Base-by-base conservation (phyloP, 768 basidiomycete species). In the Chalciporus piperatus region DNA sequence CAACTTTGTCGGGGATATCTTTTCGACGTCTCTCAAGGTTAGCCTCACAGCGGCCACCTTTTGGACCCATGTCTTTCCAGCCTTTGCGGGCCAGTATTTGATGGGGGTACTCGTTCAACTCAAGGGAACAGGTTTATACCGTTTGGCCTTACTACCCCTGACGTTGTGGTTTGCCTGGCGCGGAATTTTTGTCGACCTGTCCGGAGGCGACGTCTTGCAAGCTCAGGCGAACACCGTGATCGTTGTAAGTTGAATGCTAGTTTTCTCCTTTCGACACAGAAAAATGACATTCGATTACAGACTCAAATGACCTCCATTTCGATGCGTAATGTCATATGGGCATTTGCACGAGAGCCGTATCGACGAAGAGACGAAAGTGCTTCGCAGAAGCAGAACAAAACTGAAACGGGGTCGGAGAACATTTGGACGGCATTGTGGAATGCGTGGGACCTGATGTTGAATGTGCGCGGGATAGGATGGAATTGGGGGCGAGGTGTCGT, bases 41-140 rank as follows among this genome's bases (percentile, higher is more conserved):
- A 28, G 8, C 38, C 51, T 61, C 27, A 57, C 59, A 6, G 44
- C n/a, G 6, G 6, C 49, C 61, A 14, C 72, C 71, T 59, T 57
- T 66, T 30, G 59, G 3, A 64, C 64, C 13, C 68, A 74, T 49
- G 51, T 82, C 39, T 51, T 77, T 8, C 80, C 77, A 6, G 69
- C 76, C 8, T 39, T 82, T 0, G 51, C 75, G 16, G 68, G 68
- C 51, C 82, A 82, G 59, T 81, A 79, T 67, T 58, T 64, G 33
- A 76, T 78, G 43, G 82, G 79, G 8, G 65, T 81, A n/a, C 72
- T 85, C 30, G 79, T 83, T 17, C 69, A 80, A 28, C 64, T 76
- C 61, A 70, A 47, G 76, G 80, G 13, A 63, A 75, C 51, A n/a
- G 50, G 46, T 3, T 52, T 62, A 3, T 62, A 77, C 50, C 78